Percentiles rank a stretch among this genome's conserved stretches.
Conservation (phyloP, 108 stramenopile genomes). For the Aurantiochytrium sp. region DNA sequence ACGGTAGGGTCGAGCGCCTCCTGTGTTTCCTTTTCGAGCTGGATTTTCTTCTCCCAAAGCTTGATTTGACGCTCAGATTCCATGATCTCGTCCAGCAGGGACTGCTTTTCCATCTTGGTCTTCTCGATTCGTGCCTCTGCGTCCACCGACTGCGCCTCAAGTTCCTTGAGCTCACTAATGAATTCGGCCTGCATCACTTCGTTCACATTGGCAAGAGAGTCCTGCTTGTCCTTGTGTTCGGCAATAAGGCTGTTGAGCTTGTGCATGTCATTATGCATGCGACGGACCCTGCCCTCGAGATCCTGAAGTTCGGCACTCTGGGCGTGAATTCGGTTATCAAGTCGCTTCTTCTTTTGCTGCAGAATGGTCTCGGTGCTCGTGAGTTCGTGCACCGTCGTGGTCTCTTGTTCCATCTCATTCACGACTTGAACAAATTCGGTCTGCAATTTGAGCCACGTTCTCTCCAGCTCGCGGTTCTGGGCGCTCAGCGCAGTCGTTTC, state of each 20-base stretch:
- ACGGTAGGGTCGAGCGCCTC: constrained; percentile 61
- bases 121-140: constrained; percentile 44
- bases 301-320: constrained; percentile 54
- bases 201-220: constrained; percentile 42
- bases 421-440: constrained; percentile 52
- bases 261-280: constrained; percentile 61
- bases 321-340: constrained; percentile 43
- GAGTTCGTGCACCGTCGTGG: constrained; percentile 53
- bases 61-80: constrained; percentile 60
- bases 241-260: constrained; percentile 66
- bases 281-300: constrained; percentile 36
- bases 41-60: constrained; percentile 70
- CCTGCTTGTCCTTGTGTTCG: constrained; percentile 45
- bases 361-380: constrained; percentile 49
- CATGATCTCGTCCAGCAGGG: constrained; percentile 51
- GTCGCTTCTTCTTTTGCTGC: constrained; percentile 52
- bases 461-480: constrained; percentile 45
- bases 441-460: constrained; percentile 60
- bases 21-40: constrained; percentile 73
- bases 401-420: constrained; percentile 46
- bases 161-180: constrained; percentile 58
- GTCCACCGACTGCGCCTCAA: constrained; percentile 40
- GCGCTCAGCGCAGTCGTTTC: constrained; percentile 44
- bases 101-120: constrained; percentile 40
- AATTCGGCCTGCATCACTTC: constrained; percentile 48